Base-by-base conservation (phyloP, 1,139 yeast species). In the Lodderomyces theae region DNA sequence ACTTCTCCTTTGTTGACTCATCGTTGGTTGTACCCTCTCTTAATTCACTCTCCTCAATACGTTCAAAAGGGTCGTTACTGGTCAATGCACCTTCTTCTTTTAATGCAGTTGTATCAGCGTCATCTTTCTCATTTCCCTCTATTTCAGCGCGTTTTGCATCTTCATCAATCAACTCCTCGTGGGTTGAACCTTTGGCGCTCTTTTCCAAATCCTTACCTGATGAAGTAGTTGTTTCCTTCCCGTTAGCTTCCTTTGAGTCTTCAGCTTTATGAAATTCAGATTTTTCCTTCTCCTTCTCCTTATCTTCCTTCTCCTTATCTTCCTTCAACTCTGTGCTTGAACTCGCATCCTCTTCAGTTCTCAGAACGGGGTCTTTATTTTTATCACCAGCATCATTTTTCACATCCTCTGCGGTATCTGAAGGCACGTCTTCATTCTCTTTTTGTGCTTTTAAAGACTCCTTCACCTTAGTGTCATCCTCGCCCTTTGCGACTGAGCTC, bases 21-120 rank as follows among this genome's bases (percentile, higher is more conserved):
- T 34, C 47, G 11, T 34, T 39, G 12, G 34, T 11, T 21, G 39
- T 34, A 10, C 43, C 42, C 29, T 45, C 42, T 10, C 40, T 32
- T 16, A 42, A 46, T 21, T 45, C 41, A 12, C 35, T 32, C 16
- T 42, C 39, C 21, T 42, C 44, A 24, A 45, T 35, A 12, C 60
- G 60, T n/a, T 63, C 60, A 49, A 65, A 69, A 2, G 76, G 75
- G 44, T 72, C 77, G 42, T 71, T 77, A 39, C 61, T 61, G n/a
- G 70, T 60, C 44, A 72, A 60, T 2, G 75, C 77, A 22, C 77
- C 77, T 48, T 70, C 77, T 39, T 58, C 58, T 16, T 53, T 63
- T 47, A 72, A 63, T 38, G 60, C 69, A 5, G 57, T 56, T 1
- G 74, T 63, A 46, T 69, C 60, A 16, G 75, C 69, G 51, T 69